These are phyloP conservation scores for Phytophthora pinifolia DNA, from an alignment of 352 stramenopile genomes.

Conservation along the genomic window DNA sequence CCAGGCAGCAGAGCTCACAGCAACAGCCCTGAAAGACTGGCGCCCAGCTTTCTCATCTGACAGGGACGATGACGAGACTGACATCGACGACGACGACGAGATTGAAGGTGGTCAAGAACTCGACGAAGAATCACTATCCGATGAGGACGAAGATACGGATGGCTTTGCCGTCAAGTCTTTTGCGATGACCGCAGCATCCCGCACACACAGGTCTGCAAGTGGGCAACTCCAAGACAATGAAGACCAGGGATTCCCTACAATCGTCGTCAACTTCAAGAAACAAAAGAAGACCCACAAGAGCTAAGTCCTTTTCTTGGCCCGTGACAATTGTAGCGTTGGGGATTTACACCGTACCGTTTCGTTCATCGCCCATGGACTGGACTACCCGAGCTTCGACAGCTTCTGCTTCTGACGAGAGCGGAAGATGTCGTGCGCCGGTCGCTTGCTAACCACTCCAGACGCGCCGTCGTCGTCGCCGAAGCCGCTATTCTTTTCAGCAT, in stretches of 20 bases:
- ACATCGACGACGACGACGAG: conserved; percentile 46
- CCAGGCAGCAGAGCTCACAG: conserved; percentile 27
- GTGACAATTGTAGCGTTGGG: conserved; percentile 12
- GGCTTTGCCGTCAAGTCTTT: conserved; percentile 29
- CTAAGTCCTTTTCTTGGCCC: conserved; percentile 6
- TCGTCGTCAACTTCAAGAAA: conserved; percentile 45
- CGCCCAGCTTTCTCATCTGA: conserved; percentile 24
- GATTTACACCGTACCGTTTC: conserved; percentile 1
- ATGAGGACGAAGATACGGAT: conserved; percentile 31
- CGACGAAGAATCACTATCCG: conserved; percentile 34
- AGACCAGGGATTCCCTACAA: conserved; percentile 36
- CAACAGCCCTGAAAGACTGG: conserved; percentile 34
- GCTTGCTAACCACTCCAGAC: conserved; percentile 74
- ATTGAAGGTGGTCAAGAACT: conserved; percentile 20
- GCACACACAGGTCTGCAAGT: background rate
- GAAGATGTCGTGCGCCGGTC: conserved; percentile 85
- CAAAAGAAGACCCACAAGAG: conserved; percentile 40
- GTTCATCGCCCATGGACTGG: conserved; percentile 9
- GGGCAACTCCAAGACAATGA: conserved; percentile 37
- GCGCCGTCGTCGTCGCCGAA: conserved; percentile 44
- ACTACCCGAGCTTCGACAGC: conserved; percentile 73
- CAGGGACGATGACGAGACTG: conserved; percentile 25
- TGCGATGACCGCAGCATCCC: conserved; percentile 3
- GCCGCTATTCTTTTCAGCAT: conserved; percentile 42
- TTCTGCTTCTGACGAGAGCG: conserved; percentile 85